phyloP scores from a whole-genome alignment of 2,329 filamentous ascomycete species.

The Cryoendolithus antarcticus region DNA sequence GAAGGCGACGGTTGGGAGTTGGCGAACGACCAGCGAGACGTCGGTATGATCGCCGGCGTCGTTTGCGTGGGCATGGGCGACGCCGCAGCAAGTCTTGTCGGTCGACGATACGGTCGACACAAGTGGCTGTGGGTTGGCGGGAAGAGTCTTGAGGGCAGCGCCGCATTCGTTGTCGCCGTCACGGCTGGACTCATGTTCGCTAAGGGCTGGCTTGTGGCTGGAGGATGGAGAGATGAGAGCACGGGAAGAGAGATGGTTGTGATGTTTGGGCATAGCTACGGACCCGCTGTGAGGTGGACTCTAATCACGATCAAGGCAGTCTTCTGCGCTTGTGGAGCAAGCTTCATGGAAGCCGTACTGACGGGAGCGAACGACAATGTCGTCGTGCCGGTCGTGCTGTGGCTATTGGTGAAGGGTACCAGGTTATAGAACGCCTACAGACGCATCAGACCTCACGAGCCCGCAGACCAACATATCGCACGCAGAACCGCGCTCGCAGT shows the following conservation, averaged over 20 bases:
- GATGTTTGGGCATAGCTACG: too few species aligned
- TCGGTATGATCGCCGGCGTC: slow-evolving; percentile 84
- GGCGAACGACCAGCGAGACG: slow-evolving; percentile 43
- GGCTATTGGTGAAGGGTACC: slow-evolving; percentile 78
- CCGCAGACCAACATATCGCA: too few species aligned
- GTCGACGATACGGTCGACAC: slow-evolving; percentile 67
- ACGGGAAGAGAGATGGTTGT: not conserved
- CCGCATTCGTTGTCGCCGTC: slow-evolving; percentile 73
- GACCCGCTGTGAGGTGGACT: too few species aligned
- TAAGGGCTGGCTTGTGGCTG: slow-evolving; percentile 61
- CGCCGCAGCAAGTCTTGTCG: slow-evolving; percentile 81
- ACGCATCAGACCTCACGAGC: not conserved
- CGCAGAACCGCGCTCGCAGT: too few species aligned
- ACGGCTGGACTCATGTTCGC: slow-evolving; percentile 59
- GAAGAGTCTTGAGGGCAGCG: slow-evolving; percentile 79
- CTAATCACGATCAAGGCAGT: slow-evolving; percentile 42
- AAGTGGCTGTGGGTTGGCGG: slow-evolving; percentile 98
- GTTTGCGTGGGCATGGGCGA: slow-evolving; percentile 93
- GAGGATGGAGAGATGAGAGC: slow-evolving; percentile 48
- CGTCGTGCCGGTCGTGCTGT: slow-evolving; percentile 82
- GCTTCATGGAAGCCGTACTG: slow-evolving; percentile 85
- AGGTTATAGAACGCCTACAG: slow-evolving; percentile 32
- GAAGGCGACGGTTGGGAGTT: slow-evolving; percentile 59
- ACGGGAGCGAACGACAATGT: slow-evolving; percentile 99
- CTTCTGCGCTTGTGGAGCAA: slow-evolving; percentile 66